These are phyloP conservation scores for Conticribra weissflogii DNA, from an alignment of 108 stramenopile species.

Conservation along the genomic window DNA sequence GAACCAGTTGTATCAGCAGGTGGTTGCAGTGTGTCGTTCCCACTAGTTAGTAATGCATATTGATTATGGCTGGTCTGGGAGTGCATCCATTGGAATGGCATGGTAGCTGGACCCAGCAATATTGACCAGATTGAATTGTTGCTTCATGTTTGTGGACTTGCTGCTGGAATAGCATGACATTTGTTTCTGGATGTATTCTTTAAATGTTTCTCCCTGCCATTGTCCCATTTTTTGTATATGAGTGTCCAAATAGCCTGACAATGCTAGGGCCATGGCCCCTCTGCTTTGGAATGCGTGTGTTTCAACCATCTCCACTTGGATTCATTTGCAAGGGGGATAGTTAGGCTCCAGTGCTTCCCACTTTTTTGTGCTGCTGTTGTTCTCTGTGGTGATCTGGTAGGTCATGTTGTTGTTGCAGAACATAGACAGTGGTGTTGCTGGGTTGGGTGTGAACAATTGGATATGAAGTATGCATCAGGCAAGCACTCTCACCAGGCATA, in stretches of 20 bases:
- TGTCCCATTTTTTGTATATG: conserved; percentile 19
- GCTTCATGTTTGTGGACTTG: conserved; percentile 7
- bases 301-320: conserved; percentile 3
- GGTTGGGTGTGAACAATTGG: not conserved
- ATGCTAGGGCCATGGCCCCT: conserved; percentile 10
- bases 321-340: not conserved
- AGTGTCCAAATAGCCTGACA: conserved; percentile 12
- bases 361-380: not conserved
- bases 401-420: too few relatives aligned
- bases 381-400: too few relatives aligned
- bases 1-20: too few relatives aligned
- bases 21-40: too few relatives aligned
- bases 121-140: conserved; percentile 1
- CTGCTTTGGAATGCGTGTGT: conserved; percentile 4
- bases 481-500: conserved; percentile 11
- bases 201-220: conserved; percentile 11
- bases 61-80: too few relatives aligned
- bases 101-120: too few relatives aligned
- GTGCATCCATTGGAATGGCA: too few relatives aligned
- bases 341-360: not conserved
- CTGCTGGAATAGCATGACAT: not conserved
- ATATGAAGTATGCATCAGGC: conserved; percentile 5
- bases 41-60: too few relatives aligned
- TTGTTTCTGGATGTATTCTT: conserved; percentile 12
- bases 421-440: not conserved